Evolutionary conservation across 2,329 filamentous ascomycete genomes (phyloP), one percentile per base, ranked within the genome.

Genomic region (Alternaria longipes): DNA sequence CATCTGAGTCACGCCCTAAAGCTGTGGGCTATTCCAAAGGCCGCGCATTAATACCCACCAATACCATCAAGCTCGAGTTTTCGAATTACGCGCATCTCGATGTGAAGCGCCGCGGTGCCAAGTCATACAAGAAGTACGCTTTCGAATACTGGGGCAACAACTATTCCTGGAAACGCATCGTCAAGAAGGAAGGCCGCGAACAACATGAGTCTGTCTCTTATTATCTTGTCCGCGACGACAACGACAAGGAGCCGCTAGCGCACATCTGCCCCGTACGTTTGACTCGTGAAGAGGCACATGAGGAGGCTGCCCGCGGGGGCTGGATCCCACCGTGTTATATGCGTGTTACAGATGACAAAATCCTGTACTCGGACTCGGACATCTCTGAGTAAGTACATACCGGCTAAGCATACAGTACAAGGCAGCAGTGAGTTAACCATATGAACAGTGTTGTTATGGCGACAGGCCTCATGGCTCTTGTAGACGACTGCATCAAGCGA

Each of bases 51-150:
- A 74, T 80, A 45, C 87, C 91, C 18, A 91, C 90, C 59, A 93
- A 97, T 78, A 90, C 86, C 36, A 91, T 94, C 77, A 92, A 93
- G 80, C 86, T 99, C 34, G 94, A 98, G 77, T 99, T 97, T 77
- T 96, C 93, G 67, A 99, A 98, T 81, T 99, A 99, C 77, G 94
- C 94, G 2, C 93, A 95, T 70, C 89, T 98, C 41, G 91, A 97
- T 66, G 82, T 99, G 52, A 89, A 87, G 68, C 88, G 92, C 42
- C 84, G 87, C 24, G 90, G 90, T 7, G 82, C 85, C 52, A 89
- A 87, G 68, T 83, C 85, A 45, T 84, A 84, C 64, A 94, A 93
- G 80, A 87, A 88, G 63, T 98, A 97, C 78, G 91, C 93, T 56
- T 97, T 97, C 72, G 91, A 94, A 74, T 97, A 97, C 84, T 98